phyloP scores from a whole-genome alignment of 306 rosid species.

The Parietaria judaica region DNA sequence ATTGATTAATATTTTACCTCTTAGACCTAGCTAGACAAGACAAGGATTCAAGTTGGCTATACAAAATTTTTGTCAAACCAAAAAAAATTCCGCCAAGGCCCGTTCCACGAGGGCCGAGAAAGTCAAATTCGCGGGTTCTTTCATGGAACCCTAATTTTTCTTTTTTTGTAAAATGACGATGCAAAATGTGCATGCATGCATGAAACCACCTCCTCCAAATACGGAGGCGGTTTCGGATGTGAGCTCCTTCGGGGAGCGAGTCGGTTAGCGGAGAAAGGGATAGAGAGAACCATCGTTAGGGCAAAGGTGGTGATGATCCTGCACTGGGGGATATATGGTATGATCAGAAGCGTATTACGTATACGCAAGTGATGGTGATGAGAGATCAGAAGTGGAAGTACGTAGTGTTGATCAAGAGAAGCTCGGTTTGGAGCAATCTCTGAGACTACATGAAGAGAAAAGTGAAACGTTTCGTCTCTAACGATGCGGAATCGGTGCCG shows the following conservation, averaged over 20 bases:
- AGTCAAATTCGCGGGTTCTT: slow-evolving; percentile 24
- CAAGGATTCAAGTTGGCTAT: no score
- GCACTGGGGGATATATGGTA: slow-evolving; percentile 16
- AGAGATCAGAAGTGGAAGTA: not conserved
- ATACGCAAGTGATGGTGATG: slow-evolving; percentile 20
- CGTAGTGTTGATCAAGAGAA: not conserved
- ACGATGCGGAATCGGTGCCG: slow-evolving; percentile 81
- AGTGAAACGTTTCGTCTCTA: slow-evolving; percentile 24
- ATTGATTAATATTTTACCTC: no score
- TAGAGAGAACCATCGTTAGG: slow-evolving; percentile 98
- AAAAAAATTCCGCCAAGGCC: no score
- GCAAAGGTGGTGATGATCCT: slow-evolving; percentile 37
- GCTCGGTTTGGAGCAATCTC: no score
- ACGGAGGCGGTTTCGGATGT: slow-evolving; percentile 23
- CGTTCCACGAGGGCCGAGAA: no score
- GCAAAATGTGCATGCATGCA: slow-evolving; percentile 46
- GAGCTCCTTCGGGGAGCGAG: slow-evolving; percentile 58
- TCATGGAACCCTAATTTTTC: slow-evolving; percentile 36
- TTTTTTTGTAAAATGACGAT: no score
- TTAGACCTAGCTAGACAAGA: no score
- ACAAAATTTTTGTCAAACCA: no score
- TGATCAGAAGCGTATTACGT: slow-evolving; percentile 28
- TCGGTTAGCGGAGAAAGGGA: slow-evolving; percentile 35
- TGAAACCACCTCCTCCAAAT: slow-evolving; percentile 33
- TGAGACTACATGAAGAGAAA: not conserved